These are phyloP conservation scores for Lyophyllum semitale DNA, from an alignment of 768 basidiomycete species.

Conservation along the genomic window DNA sequence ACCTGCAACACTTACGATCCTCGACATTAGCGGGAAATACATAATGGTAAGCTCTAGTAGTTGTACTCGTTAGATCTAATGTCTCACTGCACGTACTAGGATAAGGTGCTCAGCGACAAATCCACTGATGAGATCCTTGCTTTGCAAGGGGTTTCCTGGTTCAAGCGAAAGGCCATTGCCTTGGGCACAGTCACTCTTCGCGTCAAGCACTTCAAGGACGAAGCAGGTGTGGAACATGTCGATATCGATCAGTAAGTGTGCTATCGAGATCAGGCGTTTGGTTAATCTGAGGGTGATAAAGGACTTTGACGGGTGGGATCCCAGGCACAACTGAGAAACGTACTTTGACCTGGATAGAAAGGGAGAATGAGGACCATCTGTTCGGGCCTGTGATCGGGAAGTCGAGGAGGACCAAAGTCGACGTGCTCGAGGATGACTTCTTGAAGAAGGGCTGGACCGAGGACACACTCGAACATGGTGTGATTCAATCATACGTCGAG, in stretches of 20 bases:
- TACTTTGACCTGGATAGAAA: slow-evolving; percentile 56
- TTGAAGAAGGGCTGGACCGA: slow-evolving; percentile 42
- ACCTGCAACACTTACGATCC: slow-evolving; percentile 58
- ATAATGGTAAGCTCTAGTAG: slow-evolving; percentile 47
- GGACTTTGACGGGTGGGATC: slow-evolving; percentile 61
- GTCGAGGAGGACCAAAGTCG: slow-evolving; percentile 49
- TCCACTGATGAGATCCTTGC: slow-evolving; percentile 60
- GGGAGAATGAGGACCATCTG: slow-evolving; percentile 54
- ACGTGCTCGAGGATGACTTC: slow-evolving; percentile 46
- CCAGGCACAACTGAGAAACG: slow-evolving; percentile 58
- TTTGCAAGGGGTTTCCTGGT: slow-evolving; percentile 75
- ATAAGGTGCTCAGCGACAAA: slow-evolving; percentile 64
- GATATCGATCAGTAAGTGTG: slow-evolving; percentile 53
- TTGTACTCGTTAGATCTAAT: background rate
- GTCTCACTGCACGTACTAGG: slow-evolving; percentile 38
- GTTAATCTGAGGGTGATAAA: background rate
- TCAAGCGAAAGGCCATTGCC: slow-evolving; percentile 63
- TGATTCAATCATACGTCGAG: slow-evolving; percentile 48
- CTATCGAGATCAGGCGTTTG: background rate
- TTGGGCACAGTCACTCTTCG: slow-evolving; percentile 57
- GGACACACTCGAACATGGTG: slow-evolving; percentile 42
- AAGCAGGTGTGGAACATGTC: slow-evolving; percentile 60
- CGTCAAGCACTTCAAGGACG: slow-evolving; percentile 68
- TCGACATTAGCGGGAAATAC: slow-evolving; percentile 63
- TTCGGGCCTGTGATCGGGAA: slow-evolving; percentile 63